phyloP scores from a whole-genome alignment of 345 rosid species.

The Bruguiera sexangula region DNA sequence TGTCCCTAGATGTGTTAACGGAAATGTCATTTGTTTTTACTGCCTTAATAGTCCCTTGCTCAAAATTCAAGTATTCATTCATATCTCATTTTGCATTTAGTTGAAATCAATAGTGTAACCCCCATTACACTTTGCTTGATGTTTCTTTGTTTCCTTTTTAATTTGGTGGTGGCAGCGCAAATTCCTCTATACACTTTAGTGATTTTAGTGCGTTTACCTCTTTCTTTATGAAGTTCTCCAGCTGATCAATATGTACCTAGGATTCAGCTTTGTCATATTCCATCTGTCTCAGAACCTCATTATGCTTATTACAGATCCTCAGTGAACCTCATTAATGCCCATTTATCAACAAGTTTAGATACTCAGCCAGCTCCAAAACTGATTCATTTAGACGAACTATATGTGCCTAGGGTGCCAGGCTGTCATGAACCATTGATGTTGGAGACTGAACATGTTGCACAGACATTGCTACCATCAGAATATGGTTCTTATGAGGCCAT shows the following conservation, averaged over 20 bases:
- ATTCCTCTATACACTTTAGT: not conserved
- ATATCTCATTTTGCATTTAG: too few relatives aligned
- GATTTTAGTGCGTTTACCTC: not conserved
- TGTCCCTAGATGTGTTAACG: too few relatives aligned
- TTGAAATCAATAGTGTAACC: too few relatives aligned
- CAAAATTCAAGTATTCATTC: too few relatives aligned
- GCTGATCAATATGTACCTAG: constrained; percentile 4
- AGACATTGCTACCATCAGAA: constrained; percentile 13
- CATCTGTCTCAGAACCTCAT: constrained; percentile 11
- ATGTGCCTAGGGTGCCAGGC: not conserved
- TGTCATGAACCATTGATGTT: constrained; percentile 7
- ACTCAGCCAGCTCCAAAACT: not conserved
- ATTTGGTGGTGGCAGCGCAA: not conserved
- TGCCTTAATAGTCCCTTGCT: too few relatives aligned
- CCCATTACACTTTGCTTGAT: constrained; percentile 1
- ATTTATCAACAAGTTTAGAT: constrained; percentile 1
- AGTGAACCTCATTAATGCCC: constrained; percentile 6
- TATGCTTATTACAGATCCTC: constrained; percentile 11
- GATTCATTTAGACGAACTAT: constrained; percentile 5
- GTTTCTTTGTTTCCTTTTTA: not conserved
- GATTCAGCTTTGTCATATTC: constrained; percentile 10
- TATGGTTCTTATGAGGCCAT: constrained; percentile 26
- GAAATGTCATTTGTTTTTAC: too few relatives aligned
- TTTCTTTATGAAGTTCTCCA: not conserved
- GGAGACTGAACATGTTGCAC: constrained; percentile 15